These are phyloP conservation scores for Piper betle DNA, from an alignment of 164 flowering plant species.

Conservation along the genomic window DNA sequence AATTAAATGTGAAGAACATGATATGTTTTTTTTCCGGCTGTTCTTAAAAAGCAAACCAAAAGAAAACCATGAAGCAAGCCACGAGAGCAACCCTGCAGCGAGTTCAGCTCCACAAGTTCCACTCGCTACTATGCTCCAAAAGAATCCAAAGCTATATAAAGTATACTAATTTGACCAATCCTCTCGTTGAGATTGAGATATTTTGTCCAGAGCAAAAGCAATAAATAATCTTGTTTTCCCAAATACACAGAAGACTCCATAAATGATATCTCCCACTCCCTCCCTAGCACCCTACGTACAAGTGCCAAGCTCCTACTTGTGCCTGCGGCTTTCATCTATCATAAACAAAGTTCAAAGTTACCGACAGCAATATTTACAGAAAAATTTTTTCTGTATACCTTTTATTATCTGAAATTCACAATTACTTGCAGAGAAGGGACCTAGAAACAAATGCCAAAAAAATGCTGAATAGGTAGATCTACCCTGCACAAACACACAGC, in stretches of 20 bases:
- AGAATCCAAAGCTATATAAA: constrained; percentile 74
- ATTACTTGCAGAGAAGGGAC: too few species aligned
- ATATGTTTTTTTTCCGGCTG: not conserved
- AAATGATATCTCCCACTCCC: constrained; percentile 63
- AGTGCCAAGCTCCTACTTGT: constrained; percentile 85
- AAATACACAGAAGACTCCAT: constrained; percentile 54
- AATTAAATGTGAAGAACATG: constrained; percentile 6
- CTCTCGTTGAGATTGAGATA: constrained; percentile 43
- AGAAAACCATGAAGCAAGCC: constrained; percentile 82
- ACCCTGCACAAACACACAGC: too few species aligned
- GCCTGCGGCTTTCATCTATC: constrained; percentile 98
- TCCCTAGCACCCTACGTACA: constrained; percentile 83
- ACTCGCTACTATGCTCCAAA: constrained; percentile 83
- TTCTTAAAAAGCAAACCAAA: constrained; percentile 14
- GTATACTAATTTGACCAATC: constrained; percentile 38
- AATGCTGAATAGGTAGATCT: too few species aligned
- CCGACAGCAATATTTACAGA: constrained; percentile 6
- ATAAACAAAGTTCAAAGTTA: constrained; percentile 83
- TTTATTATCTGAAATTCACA: too few species aligned
- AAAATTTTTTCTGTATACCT: too few species aligned
- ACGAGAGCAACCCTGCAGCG: constrained; percentile 82
- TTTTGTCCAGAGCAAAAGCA: constrained; percentile 50
- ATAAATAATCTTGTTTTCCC: constrained; percentile 56
- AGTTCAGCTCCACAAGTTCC: constrained; percentile 96
- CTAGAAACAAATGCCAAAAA: too few species aligned